Percentiles rank a stretch among this genome's conserved stretches.
phyloP scores from a whole-genome alignment of 2,329 filamentous ascomycete genomes.

The Pseudogymnoascus sp. region DNA sequence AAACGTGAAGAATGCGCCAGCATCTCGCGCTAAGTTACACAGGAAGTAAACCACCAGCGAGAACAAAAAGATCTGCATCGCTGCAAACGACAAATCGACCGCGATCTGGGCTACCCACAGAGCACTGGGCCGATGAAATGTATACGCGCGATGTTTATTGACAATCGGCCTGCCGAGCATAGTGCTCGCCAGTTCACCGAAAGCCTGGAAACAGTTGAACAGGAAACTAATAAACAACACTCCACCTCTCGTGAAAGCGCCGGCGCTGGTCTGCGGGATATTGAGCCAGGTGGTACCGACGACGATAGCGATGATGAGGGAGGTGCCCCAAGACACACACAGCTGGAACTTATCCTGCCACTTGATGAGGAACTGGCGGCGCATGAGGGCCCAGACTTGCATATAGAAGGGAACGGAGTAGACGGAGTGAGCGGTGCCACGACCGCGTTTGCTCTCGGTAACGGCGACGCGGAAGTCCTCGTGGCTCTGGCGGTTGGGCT shows the following conservation, averaged over 20 bases:
- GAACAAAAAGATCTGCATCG: conserved; percentile 52
- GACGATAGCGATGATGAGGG: conserved; percentile 51
- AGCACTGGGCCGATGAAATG: conserved; percentile 47
- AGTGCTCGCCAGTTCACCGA: conserved; percentile 58
- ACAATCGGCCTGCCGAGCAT: conserved; percentile 52
- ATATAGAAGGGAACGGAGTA: conserved; percentile 38
- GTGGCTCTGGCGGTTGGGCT: conserved; percentile 28
- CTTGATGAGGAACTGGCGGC: conserved; percentile 56
- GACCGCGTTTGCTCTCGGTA: conserved; percentile 13
- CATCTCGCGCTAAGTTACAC: conserved; percentile 44
- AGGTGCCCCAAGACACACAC: conserved; percentile 51
- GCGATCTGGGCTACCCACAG: conserved; percentile 50
- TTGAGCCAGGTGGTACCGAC: conserved; percentile 61
- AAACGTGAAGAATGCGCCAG: conserved; percentile 52
- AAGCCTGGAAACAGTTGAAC: conserved; percentile 51
- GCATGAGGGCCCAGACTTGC: conserved; percentile 48
- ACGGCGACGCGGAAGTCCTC: conserved; percentile 16
- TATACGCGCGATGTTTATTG: conserved; percentile 49
- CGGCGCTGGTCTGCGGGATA: conserved; percentile 45
- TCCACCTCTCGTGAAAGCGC: conserved; percentile 56
- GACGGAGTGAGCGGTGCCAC: neutral
- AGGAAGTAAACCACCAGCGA: conserved; percentile 55
- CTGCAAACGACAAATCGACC: conserved; percentile 45
- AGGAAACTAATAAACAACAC: conserved; percentile 56
- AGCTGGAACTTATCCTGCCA: conserved; percentile 57